A percentile compares a stretch with the other conserved stretches of the same genome.
Conservation (phyloP, 306 rosid species). For the Ormosia emarginata region DNA sequence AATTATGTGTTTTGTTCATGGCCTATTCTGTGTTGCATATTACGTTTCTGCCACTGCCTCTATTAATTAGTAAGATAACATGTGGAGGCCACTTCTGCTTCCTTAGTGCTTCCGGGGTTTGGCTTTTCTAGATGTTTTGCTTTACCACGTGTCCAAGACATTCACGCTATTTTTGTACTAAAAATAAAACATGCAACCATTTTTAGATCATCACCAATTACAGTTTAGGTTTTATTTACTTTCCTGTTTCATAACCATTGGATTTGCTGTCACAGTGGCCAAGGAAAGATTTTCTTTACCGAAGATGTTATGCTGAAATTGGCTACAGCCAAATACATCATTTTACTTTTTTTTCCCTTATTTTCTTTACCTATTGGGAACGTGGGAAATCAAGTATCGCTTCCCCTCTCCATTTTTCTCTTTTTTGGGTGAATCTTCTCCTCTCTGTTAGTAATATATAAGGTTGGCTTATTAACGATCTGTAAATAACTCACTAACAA, state of each 20-base stretch:
- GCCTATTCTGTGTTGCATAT: constrained; percentile 65
- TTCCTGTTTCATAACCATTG: background rate
- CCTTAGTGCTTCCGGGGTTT: constrained; percentile 28
- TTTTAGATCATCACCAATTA: background rate
- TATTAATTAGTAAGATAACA: constrained; percentile 38
- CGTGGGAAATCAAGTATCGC: too few species aligned
- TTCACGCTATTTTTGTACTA: background rate
- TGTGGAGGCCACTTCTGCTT: constrained; percentile 19
- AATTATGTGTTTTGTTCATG: constrained; percentile 87
- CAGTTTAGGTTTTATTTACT: background rate
- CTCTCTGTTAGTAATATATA: background rate
- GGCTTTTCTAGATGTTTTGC: constrained; percentile 9
- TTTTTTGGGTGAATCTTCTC: background rate
- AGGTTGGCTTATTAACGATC: background rate
- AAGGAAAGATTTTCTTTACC: background rate
- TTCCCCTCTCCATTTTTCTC: background rate
- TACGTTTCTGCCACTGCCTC: constrained; percentile 70
- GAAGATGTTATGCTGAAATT: background rate
- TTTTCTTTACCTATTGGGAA: background rate
- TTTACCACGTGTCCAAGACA: constrained; percentile 18
- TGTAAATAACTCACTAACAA: background rate
- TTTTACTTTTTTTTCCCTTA: background rate
- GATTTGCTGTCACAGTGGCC: background rate
- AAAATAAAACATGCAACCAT: background rate
- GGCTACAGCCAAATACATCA: background rate